These are phyloP conservation scores for Madurella mycetomatis DNA, from an alignment of 2,329 filamentous ascomycete genomes.

Conservation along the genomic window DNA sequence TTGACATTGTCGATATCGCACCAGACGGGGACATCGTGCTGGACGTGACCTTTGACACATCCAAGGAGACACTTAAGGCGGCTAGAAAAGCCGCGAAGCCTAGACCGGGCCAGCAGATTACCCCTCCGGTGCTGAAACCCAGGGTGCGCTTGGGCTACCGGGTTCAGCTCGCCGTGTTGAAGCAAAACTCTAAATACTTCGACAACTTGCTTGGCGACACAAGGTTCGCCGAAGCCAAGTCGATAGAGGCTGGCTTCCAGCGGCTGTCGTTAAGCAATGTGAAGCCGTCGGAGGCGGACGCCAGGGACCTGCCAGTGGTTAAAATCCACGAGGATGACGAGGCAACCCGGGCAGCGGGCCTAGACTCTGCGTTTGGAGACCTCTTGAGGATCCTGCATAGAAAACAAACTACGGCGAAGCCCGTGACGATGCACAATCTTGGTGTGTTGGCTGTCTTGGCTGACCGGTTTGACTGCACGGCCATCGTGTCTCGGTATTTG, in stretches of 20 bases:
- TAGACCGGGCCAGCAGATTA: conserved; percentile 22
- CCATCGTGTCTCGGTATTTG: conserved; percentile 51
- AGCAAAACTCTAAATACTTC: conserved; percentile 65
- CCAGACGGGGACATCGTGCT: conserved; percentile 61
- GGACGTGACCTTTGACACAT: conserved; percentile 61
- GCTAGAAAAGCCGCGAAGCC: conserved; percentile 38
- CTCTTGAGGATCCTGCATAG: conserved; percentile 64
- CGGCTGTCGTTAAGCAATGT: conserved; percentile 45
- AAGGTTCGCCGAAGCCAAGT: conserved; percentile 58
- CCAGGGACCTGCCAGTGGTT: conserved; percentile 57
- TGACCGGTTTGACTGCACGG: conserved; percentile 66
- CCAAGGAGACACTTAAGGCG: conserved; percentile 44
- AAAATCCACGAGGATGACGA: conserved; percentile 64
- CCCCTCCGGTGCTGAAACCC: conserved; percentile 29
- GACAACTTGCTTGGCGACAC: conserved; percentile 59
- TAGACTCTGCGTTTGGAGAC: conserved; percentile 61
- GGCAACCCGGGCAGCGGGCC: conserved; percentile 55
- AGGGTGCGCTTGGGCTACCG: conserved; percentile 50
- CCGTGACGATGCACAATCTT: conserved; percentile 56
- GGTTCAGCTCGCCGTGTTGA: conserved; percentile 54
- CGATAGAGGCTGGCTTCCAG: conserved; percentile 48
- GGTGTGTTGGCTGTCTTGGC: conserved; percentile 66
- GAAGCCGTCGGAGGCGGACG: conserved; percentile 42
- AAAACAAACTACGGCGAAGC: conserved; percentile 41
- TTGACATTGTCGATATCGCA: conserved; percentile 47